A percentile compares a stretch with the other conserved stretches of the same genome.
These are phyloP conservation scores for Eucalyptus viminalis DNA, from an alignment of 345 rosid genomes.

Conservation along the genomic window DNA sequence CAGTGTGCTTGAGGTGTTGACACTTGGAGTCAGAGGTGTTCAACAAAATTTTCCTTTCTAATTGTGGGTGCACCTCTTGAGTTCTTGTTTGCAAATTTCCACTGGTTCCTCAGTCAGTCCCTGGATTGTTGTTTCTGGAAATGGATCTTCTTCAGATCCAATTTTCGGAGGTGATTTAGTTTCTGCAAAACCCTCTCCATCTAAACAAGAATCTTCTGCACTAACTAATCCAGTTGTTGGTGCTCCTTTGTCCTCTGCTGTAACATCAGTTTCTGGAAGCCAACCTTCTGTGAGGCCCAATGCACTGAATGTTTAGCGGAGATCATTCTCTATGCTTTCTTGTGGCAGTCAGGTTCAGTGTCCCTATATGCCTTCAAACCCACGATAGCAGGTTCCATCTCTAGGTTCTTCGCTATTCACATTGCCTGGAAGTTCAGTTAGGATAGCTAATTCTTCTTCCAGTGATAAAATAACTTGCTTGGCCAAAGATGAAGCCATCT, in stretches of 20 bases:
- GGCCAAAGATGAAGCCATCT: constrained; percentile 90
- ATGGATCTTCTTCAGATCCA: constrained; percentile 24
- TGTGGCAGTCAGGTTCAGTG: constrained; percentile 40
- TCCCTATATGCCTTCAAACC: constrained; percentile 28
- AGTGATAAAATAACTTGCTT: constrained; percentile 41
- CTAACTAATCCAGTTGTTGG: constrained; percentile 31
- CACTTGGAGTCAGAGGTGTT: neutral
- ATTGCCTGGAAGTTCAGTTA: constrained; percentile 42
- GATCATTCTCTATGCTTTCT: constrained; percentile 53
- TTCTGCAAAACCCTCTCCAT: constrained; percentile 27
- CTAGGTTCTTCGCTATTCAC: constrained; percentile 33
- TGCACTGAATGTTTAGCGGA: constrained; percentile 63
- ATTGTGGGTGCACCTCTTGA: neutral
- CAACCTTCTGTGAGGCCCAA: constrained; percentile 48
- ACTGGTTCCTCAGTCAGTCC: neutral
- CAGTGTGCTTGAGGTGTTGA: neutral
- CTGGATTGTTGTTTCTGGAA: constrained; percentile 38
- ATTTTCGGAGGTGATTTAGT: constrained; percentile 41
- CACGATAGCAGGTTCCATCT: constrained; percentile 37
- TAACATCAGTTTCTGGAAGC: constrained; percentile 31
- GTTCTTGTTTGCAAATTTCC: neutral
- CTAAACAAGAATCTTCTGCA: constrained; percentile 32
- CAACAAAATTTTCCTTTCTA: neutral
- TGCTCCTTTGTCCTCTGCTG: constrained; percentile 22
- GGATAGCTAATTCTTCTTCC: constrained; percentile 32